Evolutionary conservation across 2,329 filamentous ascomycete species (phyloP).

Genomic region (Alternaria sp.): DNA sequence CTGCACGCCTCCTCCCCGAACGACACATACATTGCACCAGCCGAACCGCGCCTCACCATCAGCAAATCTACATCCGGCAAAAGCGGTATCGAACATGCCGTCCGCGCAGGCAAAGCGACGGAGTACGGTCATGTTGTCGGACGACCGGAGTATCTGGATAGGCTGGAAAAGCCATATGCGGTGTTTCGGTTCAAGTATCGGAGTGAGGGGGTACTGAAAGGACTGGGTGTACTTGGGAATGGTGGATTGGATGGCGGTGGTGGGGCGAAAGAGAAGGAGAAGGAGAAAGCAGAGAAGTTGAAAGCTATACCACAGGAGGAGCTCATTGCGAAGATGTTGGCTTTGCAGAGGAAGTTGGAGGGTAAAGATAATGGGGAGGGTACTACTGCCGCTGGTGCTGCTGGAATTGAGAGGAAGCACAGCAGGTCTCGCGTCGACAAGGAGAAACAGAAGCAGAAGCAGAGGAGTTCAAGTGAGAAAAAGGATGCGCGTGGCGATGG

Average conservation of each 20-base stretch:
- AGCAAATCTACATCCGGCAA: not conserved
- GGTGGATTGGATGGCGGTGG: too few species aligned
- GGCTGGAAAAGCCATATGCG: slow-evolving; percentile 47
- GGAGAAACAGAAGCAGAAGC: not conserved
- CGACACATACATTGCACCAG: slow-evolving; percentile 24
- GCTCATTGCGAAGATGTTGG: slow-evolving; percentile 18
- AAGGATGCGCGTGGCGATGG: slow-evolving; percentile 5
- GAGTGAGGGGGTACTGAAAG: slow-evolving; percentile 38
- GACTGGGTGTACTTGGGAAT: slow-evolving; percentile 35
- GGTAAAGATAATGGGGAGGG: slow-evolving; percentile 13
- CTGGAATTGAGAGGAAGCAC: not conserved
- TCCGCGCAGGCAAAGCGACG: slow-evolving; percentile 44
- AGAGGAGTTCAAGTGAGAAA: not conserved
- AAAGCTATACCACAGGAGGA: slow-evolving; percentile 35
- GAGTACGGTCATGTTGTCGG: slow-evolving; percentile 48
- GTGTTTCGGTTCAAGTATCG: slow-evolving; percentile 59
- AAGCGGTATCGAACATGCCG: slow-evolving; percentile 35
- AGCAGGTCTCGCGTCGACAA: not conserved
- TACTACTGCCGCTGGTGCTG: not conserved
- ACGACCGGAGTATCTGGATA: slow-evolving; percentile 52
- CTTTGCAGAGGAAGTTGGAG: slow-evolving; percentile 32
- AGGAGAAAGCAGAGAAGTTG: slow-evolving; percentile 11
- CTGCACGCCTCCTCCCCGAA: not conserved
- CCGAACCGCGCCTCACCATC: slow-evolving; percentile 35
- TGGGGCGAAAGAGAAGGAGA: not conserved